Evolutionary conservation across 2,329 filamentous ascomycete species (phyloP).

Genomic region (Fusarium sp.): DNA sequence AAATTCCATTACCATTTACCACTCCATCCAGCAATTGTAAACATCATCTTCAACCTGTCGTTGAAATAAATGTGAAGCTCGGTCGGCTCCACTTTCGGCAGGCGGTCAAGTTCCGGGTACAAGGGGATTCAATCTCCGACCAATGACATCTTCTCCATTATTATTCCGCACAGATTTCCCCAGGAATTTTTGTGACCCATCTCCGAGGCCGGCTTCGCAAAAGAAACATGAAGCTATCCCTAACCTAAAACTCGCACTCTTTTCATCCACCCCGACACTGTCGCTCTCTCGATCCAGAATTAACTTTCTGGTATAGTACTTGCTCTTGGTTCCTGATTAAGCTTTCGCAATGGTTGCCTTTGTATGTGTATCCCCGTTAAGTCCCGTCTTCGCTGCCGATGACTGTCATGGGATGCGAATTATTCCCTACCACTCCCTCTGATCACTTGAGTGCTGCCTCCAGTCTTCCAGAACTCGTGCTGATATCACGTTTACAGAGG

Average conservation of each 20-base stretch:
- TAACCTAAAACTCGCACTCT: slow-evolving; percentile 23
- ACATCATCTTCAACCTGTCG: neutral
- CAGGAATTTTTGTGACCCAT: slow-evolving; percentile 32
- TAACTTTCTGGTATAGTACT: neutral
- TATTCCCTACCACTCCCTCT: neutral
- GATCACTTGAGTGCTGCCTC: too few species aligned
- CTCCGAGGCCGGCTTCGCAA: slow-evolving; percentile 31
- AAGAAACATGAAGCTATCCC: slow-evolving; percentile 33
- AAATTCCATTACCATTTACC: neutral
- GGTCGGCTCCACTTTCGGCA: slow-evolving; percentile 15
- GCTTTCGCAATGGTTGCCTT: slow-evolving; percentile 23
- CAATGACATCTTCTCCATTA: slow-evolving; percentile 18
- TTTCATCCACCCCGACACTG: neutral
- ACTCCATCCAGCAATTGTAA: neutral
- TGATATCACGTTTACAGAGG: slow-evolving; percentile 6
- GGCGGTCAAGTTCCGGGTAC: slow-evolving; percentile 20
- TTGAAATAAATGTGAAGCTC: neutral
- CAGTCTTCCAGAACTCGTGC: neutral
- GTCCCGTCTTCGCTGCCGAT: too few species aligned
- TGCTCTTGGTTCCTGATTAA: neutral
- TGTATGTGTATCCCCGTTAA: slow-evolving; percentile 5
- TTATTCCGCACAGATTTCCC: slow-evolving; percentile 17
- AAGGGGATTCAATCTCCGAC: slow-evolving; percentile 11
- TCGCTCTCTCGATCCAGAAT: neutral
- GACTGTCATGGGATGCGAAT: neutral